Percentiles rank a stretch among this genome's conserved stretches.
Evolutionary conservation across 129 eudicot genomes (phyloP).

Genomic region (Sambucus nigra): DNA sequence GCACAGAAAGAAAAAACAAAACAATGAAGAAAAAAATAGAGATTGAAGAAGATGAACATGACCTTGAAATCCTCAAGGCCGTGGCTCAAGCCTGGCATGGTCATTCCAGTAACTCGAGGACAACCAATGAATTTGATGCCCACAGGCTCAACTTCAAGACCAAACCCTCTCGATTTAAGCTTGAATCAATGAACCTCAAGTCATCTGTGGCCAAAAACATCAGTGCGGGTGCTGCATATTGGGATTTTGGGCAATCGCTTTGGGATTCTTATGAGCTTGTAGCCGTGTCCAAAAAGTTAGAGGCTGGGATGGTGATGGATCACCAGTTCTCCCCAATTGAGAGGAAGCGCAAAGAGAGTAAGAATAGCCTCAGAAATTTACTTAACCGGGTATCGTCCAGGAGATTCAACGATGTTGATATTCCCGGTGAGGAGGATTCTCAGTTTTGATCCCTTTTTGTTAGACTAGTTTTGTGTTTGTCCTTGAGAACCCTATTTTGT

Average conservation of each 20-base stretch:
- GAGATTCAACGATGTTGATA: conserved; percentile 19
- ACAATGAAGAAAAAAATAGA: conserved; percentile 12
- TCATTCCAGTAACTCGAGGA: conserved; percentile 14
- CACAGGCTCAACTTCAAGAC: conserved; percentile 22
- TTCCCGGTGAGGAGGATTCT: conserved; percentile 1
- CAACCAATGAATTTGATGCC: conserved; percentile 30
- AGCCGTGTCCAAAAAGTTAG: conserved; percentile 32
- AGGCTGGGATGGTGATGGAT: conserved; percentile 26
- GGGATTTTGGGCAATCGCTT: conserved; percentile 41
- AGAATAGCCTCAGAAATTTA: conserved; percentile 40
- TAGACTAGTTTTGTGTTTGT: no score
- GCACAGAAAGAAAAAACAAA: neutral
- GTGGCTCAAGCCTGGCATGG: conserved; percentile 62
- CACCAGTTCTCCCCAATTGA: conserved; percentile 4
- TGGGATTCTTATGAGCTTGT: conserved; percentile 56
- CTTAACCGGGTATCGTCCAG: conserved; percentile 28
- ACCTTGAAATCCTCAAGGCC: conserved; percentile 42
- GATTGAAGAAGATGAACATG: conserved; percentile 6
- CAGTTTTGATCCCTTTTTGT: neutral
- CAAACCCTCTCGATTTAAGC: conserved; percentile 38
- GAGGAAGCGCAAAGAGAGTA: conserved; percentile 30
- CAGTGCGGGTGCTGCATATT: neutral
- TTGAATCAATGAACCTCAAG: conserved; percentile 27
- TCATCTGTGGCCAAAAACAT: neutral
- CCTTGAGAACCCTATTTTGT: no score